Conservation (phyloP, 257 asterid species). For the Prunella vulgaris region DNA sequence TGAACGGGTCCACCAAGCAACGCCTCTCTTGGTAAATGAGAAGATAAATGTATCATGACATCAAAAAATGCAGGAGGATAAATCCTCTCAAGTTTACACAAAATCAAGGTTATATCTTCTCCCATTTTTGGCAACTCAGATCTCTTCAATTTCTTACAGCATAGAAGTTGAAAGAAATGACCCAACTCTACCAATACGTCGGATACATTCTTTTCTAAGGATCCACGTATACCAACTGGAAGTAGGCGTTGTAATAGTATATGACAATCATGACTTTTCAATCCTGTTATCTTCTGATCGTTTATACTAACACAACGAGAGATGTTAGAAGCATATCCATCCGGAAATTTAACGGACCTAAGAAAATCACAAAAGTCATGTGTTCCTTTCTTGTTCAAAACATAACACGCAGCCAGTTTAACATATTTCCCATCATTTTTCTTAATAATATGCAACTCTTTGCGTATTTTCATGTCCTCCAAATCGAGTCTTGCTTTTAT, state of each 20-base stretch:
- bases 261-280: conserved; percentile 18
- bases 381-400: background rate
- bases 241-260: background rate
- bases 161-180: background rate
- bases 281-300: conserved; percentile 1
- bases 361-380: background rate
- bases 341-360: background rate
- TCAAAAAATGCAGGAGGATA: background rate
- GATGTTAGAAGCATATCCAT: conserved; percentile 15
- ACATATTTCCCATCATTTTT: no score
- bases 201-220: background rate
- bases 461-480: background rate
- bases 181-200: background rate
- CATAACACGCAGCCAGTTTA: background rate
- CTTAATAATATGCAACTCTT: no score
- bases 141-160: background rate
- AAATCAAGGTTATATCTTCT: background rate
- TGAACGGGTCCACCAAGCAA: no score
- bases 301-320: background rate
- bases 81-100: background rate
- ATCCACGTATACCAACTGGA: background rate
- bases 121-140: background rate
- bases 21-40: background rate
- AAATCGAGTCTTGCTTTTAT: background rate
- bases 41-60: background rate